Evolutionary conservation across 192 early-diverging fungal genomes (phyloP).

Genomic region (Mortierella antarctica): DNA sequence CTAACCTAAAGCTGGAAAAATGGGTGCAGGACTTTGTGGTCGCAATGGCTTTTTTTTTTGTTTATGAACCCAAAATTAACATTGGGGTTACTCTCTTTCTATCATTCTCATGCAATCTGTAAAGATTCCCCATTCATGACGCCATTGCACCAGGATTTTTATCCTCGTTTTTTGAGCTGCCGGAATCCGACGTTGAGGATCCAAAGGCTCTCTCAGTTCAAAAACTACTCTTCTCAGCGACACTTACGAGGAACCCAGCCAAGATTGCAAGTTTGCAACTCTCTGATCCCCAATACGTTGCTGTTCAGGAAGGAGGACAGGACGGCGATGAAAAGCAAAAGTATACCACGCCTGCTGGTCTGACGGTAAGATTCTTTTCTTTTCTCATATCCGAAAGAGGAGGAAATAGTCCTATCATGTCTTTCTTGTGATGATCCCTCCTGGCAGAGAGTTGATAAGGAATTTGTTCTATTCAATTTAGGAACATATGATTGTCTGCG

Average conservation of each 20-base stretch:
- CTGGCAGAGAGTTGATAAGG: too few relatives aligned
- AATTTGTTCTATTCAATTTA: conserved; percentile 8
- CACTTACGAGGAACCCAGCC: conserved; percentile 91
- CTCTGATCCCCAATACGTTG: conserved; percentile 84
- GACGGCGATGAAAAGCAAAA: conserved; percentile 56
- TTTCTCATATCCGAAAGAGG: neutral
- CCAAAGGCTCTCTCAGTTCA: conserved; percentile 71
- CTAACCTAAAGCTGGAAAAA: too few relatives aligned
- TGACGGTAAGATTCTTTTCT: conserved; percentile 51
- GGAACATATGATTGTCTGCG: conserved; percentile 80
- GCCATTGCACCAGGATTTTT: conserved; percentile 61
- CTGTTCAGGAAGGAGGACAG: conserved; percentile 65
- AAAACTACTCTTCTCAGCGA: conserved; percentile 97
- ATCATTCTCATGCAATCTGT: too few relatives aligned
- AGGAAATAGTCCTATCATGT: too few relatives aligned
- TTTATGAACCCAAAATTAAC: neutral
- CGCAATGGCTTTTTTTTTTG: neutral
- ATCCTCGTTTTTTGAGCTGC: conserved; percentile 54
- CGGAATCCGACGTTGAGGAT: conserved; percentile 60
- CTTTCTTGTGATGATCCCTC: too few relatives aligned
- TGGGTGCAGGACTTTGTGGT: neutral
- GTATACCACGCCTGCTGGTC: conserved; percentile 65
- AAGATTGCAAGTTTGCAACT: conserved; percentile 90
- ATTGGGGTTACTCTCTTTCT: too few relatives aligned
- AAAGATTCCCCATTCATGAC: conserved; percentile 60